Evolutionary conservation across 257 asterid genomes (phyloP).

Genomic region (Orobanche coerulescens): DNA sequence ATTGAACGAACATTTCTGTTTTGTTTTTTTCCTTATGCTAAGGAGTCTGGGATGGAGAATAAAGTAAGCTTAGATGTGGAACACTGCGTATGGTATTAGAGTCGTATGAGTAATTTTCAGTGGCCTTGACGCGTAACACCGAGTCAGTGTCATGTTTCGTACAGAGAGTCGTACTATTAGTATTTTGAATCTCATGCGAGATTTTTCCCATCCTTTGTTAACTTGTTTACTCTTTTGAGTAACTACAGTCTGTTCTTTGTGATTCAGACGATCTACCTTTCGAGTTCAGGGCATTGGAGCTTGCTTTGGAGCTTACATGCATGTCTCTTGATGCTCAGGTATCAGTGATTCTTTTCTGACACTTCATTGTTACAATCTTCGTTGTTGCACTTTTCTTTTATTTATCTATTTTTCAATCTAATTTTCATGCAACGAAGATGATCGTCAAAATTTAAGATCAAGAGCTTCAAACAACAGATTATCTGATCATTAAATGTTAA

Average conservation of each 20-base stretch:
- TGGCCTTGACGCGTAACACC: background rate
- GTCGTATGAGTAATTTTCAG: background rate
- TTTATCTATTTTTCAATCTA: background rate
- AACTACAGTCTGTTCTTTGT: slow-evolving; percentile 24
- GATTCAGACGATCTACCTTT: slow-evolving; percentile 90
- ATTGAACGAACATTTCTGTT: slow-evolving; percentile 5
- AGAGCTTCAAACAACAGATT: background rate
- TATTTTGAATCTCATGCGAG: background rate
- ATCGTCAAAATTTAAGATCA: background rate
- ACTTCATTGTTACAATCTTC: background rate
- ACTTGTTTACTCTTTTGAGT: background rate
- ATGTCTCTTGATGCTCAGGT: slow-evolving; percentile 94
- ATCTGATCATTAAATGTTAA: background rate
- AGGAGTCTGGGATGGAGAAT: background rate
- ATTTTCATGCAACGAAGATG: background rate
- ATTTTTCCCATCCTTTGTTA: background rate
- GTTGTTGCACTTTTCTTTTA: too few relatives aligned
- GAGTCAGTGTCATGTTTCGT: background rate
- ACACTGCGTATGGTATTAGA: background rate
- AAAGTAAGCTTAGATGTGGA: background rate
- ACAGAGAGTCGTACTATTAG: background rate
- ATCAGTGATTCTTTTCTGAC: background rate
- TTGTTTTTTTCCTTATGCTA: background rate
- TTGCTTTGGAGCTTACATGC: slow-evolving; percentile 89
- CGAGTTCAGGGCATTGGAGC: slow-evolving; percentile 94